Conservation (phyloP, 148 eudicot species). For the Drosera capensis region DNA sequence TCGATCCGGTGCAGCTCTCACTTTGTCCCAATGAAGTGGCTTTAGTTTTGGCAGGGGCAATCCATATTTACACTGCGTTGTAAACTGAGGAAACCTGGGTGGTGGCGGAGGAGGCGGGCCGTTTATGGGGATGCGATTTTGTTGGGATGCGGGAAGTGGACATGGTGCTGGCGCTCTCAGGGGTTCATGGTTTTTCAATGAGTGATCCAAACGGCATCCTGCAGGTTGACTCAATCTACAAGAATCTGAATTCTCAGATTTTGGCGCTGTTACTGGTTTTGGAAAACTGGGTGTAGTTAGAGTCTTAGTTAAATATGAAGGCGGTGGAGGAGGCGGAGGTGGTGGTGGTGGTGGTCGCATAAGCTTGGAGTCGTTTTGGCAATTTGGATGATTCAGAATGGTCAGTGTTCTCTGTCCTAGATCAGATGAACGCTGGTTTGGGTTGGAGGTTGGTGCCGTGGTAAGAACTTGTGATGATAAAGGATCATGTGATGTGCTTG, state of each 20-base stretch:
- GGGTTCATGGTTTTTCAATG: conserved; percentile 6
- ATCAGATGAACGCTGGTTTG: background rate
- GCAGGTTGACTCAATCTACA: conserved; percentile 17
- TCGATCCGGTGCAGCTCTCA: conserved; percentile 75
- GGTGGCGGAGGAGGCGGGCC: conserved; percentile 65
- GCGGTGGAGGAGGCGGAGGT: conserved; percentile 43
- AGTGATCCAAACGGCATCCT: background rate
- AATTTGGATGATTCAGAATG: background rate
- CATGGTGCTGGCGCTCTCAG: conserved; percentile 8
- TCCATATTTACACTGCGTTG: conserved; percentile 64
- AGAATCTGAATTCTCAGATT: too few species aligned
- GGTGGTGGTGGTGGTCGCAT: conserved; percentile 18
- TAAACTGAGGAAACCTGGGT: conserved; percentile 13
- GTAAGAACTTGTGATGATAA: background rate
- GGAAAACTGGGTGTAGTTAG: too few species aligned
- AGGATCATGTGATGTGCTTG: background rate
- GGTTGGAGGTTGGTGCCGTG: background rate
- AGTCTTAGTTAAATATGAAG: too few species aligned
- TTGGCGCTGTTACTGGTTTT: too few species aligned
- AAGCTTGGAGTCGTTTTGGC: background rate
- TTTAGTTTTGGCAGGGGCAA: conserved; percentile 73
- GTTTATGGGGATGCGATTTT: conserved; percentile 13
- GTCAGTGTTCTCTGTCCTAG: background rate
- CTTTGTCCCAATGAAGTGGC: conserved; percentile 99
- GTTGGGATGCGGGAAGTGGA: conserved; percentile 32